Evolutionary conservation across 495 filamentous ascomycete genomes (phyloP).

Genomic region (Penicillium macrosclerotiorum): DNA sequence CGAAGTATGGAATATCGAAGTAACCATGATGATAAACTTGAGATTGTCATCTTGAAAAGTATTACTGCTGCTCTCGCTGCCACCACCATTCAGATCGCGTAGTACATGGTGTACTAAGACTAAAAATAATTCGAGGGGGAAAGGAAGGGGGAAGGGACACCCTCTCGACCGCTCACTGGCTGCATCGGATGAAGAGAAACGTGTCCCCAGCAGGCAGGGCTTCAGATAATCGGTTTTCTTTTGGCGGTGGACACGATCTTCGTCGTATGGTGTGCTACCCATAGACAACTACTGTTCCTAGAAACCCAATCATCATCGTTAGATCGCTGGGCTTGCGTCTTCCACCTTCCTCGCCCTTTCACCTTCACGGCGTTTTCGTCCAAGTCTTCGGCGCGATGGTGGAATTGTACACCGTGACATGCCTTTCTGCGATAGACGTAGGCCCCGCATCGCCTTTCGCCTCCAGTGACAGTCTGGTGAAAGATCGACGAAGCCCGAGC

Average conservation of each 20-base stretch:
- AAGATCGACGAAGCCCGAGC: slow-evolving; percentile 20
- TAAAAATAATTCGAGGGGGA: too few species aligned
- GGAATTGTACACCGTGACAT: neutral
- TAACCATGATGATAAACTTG: too few species aligned
- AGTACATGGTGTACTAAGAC: too few species aligned
- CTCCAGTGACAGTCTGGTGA: slow-evolving; percentile 3
- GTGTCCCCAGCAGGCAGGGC: slow-evolving; percentile 13
- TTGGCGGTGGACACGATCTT: slow-evolving; percentile 6
- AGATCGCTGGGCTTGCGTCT: neutral
- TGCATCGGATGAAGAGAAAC: slow-evolving; percentile 4
- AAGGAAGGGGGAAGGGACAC: too few species aligned
- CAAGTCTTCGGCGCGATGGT: neutral
- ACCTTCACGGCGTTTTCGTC: neutral
- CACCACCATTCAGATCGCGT: too few species aligned
- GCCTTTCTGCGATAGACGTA: too few species aligned
- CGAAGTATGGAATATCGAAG: too few species aligned
- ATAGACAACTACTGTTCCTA: neutral
- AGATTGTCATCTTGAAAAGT: too few species aligned
- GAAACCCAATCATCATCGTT: slow-evolving; percentile 4
- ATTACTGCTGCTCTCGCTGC: too few species aligned
- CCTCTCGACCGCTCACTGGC: slow-evolving; percentile 3
- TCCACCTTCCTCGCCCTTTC: neutral
- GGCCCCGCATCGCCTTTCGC: slow-evolving; percentile 14
- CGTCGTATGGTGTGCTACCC: slow-evolving; percentile 5
- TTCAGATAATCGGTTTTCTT: neutral